phyloP scores from a whole-genome alignment of 2,329 filamentous ascomycete species.

The Cladosporium sp. region DNA sequence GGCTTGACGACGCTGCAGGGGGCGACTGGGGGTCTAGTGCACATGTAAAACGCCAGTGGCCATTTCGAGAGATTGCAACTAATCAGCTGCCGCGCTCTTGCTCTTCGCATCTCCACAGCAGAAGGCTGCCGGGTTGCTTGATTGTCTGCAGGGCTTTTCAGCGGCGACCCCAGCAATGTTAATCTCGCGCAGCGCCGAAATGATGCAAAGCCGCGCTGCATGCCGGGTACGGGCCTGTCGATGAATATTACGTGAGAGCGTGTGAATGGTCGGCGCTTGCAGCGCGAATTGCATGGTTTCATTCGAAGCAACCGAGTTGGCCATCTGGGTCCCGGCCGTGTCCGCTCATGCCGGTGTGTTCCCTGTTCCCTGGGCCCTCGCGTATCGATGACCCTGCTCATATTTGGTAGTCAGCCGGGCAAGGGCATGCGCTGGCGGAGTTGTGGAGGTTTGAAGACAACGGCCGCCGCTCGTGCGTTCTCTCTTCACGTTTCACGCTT shows the following conservation, averaged over 20 bases:
- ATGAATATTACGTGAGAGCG: not conserved
- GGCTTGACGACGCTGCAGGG: constrained; percentile 9
- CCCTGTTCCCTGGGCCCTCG: constrained; percentile 1
- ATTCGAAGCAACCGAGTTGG: constrained; percentile 3
- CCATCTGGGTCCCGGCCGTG: not conserved
- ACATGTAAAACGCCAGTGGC: constrained; percentile 5
- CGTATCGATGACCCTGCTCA: not conserved
- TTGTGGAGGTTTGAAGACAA: constrained; percentile 5
- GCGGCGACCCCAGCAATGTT: not conserved
- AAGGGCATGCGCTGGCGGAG: constrained; percentile 4
- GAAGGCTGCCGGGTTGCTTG: constrained; percentile 1
- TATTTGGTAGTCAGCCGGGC: not conserved
- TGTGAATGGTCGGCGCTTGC: constrained; percentile 5
- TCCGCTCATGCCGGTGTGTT: not conserved
- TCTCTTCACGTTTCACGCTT: constrained; percentile 8
- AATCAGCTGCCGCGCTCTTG: constrained; percentile 4
- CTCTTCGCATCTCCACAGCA: not conserved
- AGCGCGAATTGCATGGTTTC: constrained; percentile 1
- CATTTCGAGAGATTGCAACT: not conserved
- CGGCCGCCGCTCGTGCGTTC: constrained; percentile 3
- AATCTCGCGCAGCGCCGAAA: not conserved
- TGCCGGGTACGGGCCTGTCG: not conserved
- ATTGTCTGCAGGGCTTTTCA: not conserved
- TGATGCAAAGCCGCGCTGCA: not conserved
- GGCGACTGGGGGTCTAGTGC: not conserved